phyloP scores from a whole-genome alignment of 495 filamentous ascomycete genomes.

The Lophium mytilinum region DNA sequence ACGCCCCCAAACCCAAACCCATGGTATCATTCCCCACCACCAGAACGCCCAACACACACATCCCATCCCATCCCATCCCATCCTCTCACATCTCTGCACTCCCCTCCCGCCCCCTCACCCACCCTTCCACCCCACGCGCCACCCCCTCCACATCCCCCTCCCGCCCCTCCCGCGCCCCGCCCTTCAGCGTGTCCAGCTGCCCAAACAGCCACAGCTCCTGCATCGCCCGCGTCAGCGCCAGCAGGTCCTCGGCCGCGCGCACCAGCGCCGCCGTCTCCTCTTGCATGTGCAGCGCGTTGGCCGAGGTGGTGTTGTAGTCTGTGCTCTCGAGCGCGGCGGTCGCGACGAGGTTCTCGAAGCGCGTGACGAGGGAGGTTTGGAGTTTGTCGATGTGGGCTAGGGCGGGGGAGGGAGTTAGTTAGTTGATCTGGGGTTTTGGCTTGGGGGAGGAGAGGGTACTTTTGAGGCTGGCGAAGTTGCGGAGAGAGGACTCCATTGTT shows the following conservation, averaged over 20 bases:
- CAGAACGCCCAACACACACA: too few species aligned
- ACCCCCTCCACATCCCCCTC: not conserved
- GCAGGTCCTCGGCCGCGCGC: conserved; percentile 57
- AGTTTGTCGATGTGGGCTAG: conserved; percentile 28
- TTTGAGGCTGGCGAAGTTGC: conserved; percentile 9
- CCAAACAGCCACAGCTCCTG: conserved; percentile 74
- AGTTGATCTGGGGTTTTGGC: too few species aligned
- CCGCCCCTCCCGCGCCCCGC: conserved; percentile 46
- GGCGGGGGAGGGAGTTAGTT: not conserved
- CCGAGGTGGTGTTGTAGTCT: conserved; percentile 42
- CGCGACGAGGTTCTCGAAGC: conserved; percentile 53
- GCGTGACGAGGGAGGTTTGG: conserved; percentile 41
- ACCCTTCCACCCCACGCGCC: not conserved
- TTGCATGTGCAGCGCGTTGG: conserved; percentile 54
- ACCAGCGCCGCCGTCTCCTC: conserved; percentile 59
- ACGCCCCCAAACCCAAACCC: not conserved
- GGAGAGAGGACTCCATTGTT: conserved; percentile 17
- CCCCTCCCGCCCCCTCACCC: not conserved
- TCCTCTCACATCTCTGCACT: not conserved
- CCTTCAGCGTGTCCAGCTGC: conserved; percentile 52
- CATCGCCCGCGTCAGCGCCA: conserved; percentile 53
- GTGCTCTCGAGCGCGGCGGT: conserved; percentile 33
- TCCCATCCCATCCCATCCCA: not conserved
- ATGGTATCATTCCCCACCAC: not conserved
- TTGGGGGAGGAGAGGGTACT: conserved; percentile 5